phyloP scores from a whole-genome alignment of 2,329 filamentous ascomycete species.

The Fusarium mundagurra region DNA sequence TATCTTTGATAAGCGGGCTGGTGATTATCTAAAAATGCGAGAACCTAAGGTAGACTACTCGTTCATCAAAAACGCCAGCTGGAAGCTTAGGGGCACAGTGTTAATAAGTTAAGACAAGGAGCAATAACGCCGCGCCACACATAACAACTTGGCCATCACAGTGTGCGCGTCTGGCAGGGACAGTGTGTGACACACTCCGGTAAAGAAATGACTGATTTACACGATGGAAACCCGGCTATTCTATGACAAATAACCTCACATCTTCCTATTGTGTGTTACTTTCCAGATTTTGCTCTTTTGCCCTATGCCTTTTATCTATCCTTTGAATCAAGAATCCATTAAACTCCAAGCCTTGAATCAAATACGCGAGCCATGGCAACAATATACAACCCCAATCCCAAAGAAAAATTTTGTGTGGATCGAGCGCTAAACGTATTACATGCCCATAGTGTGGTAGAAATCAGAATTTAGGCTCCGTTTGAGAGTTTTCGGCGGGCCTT shows the following conservation, averaged over 20 bases:
- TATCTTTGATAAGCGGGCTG: constrained; percentile 5
- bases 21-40: constrained; percentile 21
- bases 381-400: constrained; percentile 13
- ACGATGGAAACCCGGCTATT: neutral
- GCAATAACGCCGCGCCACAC: no score
- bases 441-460: neutral
- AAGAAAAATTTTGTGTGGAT: constrained; percentile 1
- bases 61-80: constrained; percentile 39
- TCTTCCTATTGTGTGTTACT: neutral
- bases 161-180: constrained; percentile 16
- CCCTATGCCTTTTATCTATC: constrained; percentile 38
- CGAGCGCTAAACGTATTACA: neutral
- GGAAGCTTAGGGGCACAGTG: constrained; percentile 41
- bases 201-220: constrained; percentile 6
- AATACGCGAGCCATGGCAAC: constrained; percentile 26
- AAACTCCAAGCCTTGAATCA: constrained; percentile 41
- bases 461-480: constrained; percentile 32
- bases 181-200: constrained; percentile 30
- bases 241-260: neutral
- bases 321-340: constrained; percentile 34
- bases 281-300: neutral
- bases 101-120: neutral
- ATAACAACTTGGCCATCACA: constrained; percentile 11
- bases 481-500: constrained; percentile 61
- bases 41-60: constrained; percentile 15